These are phyloP conservation scores for Schoenoplectus tabernaemontani DNA, from an alignment of 202 grass and related monocot species.

Conservation along the genomic window DNA sequence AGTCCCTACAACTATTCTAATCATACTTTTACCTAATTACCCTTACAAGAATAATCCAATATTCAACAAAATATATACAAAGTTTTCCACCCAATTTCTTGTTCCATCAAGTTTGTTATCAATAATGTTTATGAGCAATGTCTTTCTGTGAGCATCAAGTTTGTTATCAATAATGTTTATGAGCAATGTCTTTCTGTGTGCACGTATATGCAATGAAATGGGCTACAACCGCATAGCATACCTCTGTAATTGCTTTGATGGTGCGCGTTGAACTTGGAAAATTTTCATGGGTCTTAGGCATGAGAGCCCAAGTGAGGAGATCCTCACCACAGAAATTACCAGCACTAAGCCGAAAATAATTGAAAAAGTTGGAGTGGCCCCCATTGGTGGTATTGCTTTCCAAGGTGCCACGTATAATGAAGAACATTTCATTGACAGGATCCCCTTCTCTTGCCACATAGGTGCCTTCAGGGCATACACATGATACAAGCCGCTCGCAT, in stretches of 20 bases:
- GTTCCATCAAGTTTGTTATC: neutral
- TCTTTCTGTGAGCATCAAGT: neutral
- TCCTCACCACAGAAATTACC: conserved; percentile 79
- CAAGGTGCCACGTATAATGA: conserved; percentile 67
- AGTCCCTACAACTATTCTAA: too few species aligned
- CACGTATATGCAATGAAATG: neutral
- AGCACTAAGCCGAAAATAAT: conserved; percentile 39
- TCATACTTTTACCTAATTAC: too few species aligned
- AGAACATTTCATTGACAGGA: conserved; percentile 85
- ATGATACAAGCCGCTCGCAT: conserved; percentile 64
- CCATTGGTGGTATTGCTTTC: conserved; percentile 73
- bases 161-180: neutral
- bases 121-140: neutral
- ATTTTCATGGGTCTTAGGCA: conserved; percentile 45
- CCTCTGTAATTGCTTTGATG: conserved; percentile 44
- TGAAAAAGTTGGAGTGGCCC: conserved; percentile 56
- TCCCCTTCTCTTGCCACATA: conserved; percentile 77
- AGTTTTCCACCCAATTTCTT: neutral
- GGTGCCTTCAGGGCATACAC: conserved; percentile 55
- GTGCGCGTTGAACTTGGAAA: conserved; percentile 55
- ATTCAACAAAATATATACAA: too few species aligned
- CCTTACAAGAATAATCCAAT: too few species aligned
- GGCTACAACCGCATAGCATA: neutral
- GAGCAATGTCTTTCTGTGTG: neutral
- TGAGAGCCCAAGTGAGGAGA: conserved; percentile 76